These are phyloP conservation scores for Rubia yunnanensis DNA, from an alignment of 257 asterid species.

Conservation along the genomic window DNA sequence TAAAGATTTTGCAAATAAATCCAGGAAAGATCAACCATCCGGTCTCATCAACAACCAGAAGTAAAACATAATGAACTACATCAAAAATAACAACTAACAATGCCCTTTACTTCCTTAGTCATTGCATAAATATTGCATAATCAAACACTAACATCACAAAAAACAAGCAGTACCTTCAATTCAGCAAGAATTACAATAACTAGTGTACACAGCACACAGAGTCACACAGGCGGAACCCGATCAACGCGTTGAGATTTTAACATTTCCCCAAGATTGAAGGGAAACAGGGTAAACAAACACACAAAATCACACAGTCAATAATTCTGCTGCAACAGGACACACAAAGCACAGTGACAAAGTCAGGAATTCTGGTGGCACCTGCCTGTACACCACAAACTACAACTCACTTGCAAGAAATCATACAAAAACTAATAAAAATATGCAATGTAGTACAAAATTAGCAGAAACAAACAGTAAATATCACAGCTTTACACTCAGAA, in stretches of 20 bases:
- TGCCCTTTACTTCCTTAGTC: neutral
- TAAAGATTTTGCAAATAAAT: neutral
- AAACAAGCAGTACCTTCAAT: neutral
- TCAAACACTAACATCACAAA: neutral
- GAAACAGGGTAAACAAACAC: neutral
- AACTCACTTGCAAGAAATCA: neutral
- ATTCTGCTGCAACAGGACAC: neutral
- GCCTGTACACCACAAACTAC: neutral
- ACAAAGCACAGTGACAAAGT: neutral
- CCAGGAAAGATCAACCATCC: neutral
- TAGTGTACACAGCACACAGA: neutral
- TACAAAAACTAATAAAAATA: neutral
- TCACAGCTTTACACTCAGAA: constrained; percentile 4
- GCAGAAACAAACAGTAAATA: neutral
- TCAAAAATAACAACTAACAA: neutral
- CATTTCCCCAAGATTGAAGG: neutral
- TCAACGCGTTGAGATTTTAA: neutral
- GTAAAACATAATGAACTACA: neutral
- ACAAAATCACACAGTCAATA: too few relatives aligned
- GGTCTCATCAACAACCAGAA: neutral
- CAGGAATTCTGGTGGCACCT: neutral
- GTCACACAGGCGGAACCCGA: neutral
- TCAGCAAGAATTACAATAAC: neutral
- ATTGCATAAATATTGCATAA: neutral
- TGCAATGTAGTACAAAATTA: neutral